phyloP scores from a whole-genome alignment of 352 stramenopile genomes.

The Pythium rishiriense region DNA sequence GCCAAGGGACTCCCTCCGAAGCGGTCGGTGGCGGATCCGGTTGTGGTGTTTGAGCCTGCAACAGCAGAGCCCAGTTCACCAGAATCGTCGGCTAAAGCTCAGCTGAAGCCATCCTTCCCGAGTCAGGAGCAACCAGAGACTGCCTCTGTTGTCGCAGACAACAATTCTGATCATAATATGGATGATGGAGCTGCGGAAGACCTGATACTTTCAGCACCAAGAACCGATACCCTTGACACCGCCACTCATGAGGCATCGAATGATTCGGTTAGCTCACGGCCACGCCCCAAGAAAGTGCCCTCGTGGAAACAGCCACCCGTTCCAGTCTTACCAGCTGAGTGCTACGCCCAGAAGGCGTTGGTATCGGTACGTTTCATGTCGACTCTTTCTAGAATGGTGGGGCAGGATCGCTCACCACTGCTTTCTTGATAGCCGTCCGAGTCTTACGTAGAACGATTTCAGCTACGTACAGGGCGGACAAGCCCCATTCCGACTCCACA shows the following conservation, averaged over 20 bases:
- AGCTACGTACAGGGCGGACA: conserved; percentile 16
- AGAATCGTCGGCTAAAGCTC: background rate
- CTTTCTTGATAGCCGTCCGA: conserved; percentile 11
- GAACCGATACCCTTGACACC: background rate
- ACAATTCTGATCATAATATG: background rate
- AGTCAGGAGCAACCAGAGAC: background rate
- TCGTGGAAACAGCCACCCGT: conserved; percentile 62
- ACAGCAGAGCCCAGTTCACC: background rate
- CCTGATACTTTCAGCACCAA: background rate
- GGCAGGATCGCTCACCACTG: background rate
- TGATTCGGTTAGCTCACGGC: background rate
- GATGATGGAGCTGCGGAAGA: conserved; percentile 1
- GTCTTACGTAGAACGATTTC: conserved; percentile 42
- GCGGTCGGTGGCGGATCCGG: background rate
- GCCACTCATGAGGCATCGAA: background rate
- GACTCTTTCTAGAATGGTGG: background rate
- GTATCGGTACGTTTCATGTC: conserved; percentile 35
- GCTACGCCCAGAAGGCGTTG: conserved; percentile 53
- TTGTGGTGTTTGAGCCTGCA: background rate
- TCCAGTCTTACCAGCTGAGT: conserved; percentile 49
- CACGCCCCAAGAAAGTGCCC: conserved; percentile 33
- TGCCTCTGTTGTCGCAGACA: background rate
- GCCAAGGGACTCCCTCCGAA: conserved; percentile 45
- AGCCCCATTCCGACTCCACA: background rate
- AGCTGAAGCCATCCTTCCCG: background rate